A percentile compares a stretch with the other conserved stretches of the same genome.
Evolutionary conservation across 2,329 filamentous ascomycete genomes (phyloP).

Genomic region (Cladosporium sphaerospermum): DNA sequence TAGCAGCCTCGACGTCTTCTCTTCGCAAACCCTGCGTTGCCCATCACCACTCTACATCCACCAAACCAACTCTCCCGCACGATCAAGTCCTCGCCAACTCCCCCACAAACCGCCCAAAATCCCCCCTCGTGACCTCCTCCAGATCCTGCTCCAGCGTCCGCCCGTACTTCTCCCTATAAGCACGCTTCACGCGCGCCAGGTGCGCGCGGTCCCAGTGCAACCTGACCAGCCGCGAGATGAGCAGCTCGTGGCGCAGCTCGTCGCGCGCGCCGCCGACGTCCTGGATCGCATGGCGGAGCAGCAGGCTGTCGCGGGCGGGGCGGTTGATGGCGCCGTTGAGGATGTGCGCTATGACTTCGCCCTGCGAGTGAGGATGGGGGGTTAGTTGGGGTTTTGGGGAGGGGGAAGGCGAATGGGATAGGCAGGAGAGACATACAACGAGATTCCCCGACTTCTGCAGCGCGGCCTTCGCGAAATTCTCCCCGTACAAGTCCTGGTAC

Average conservation of each 20-base stretch:
- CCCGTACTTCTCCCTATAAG: slow-evolving; percentile 73
- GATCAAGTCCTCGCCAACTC: slow-evolving; percentile 18
- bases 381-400: background rate
- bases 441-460: slow-evolving; percentile 85
- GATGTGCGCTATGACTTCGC: slow-evolving; percentile 88
- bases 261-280: slow-evolving; percentile 40
- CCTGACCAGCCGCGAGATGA: slow-evolving; percentile 80
- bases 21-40: too few relatives aligned
- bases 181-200: slow-evolving; percentile 69
- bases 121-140: slow-evolving; percentile 65
- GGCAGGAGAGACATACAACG: slow-evolving; percentile 60
- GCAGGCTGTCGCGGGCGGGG: slow-evolving; percentile 83
- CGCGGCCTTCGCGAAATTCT: slow-evolving; percentile 83
- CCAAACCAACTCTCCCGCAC: background rate
- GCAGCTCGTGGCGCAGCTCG: slow-evolving; percentile 68
- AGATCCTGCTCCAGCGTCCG: slow-evolving; percentile 71
- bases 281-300: slow-evolving; percentile 78
- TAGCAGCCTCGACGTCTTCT: too few relatives aligned
- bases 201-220: slow-evolving; percentile 89
- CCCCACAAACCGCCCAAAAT: slow-evolving; percentile 44
- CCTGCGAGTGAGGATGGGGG: slow-evolving; percentile 55
- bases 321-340: slow-evolving; percentile 96
- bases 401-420: slow-evolving; percentile 9
- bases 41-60: background rate
- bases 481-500: slow-evolving; percentile 66